These are phyloP conservation scores for Claviceps capensis DNA, from an alignment of 2,329 filamentous ascomycete species.

Conservation along the genomic window DNA sequence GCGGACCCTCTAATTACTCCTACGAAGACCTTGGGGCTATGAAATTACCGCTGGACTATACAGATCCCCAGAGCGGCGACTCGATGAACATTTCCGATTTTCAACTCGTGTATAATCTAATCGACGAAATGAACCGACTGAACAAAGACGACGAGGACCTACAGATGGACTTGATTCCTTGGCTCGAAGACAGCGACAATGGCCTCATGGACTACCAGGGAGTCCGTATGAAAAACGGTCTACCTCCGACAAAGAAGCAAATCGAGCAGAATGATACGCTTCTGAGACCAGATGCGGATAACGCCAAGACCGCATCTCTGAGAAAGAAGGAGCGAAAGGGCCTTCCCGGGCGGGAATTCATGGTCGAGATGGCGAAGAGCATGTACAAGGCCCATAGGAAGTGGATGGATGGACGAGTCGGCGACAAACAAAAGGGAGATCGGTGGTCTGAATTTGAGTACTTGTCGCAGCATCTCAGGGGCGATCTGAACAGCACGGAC, in stretches of 20 bases:
- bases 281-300: conserved; percentile 15
- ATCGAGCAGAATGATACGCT: conserved; percentile 28
- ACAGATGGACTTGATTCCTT: conserved; percentile 48
- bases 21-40: conserved; percentile 57
- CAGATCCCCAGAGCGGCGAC: conserved; percentile 33
- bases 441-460: conserved; percentile 52
- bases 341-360: conserved; percentile 22
- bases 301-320: conserved; percentile 20
- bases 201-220: conserved; percentile 35
- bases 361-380: conserved; percentile 26
- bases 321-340: conserved; percentile 22
- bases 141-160: conserved; percentile 36
- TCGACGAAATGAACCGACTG: conserved; percentile 42
- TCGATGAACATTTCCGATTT: conserved; percentile 48
- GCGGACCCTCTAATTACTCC: conserved; percentile 45
- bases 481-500: conserved; percentile 40
- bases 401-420: conserved; percentile 20
- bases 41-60: conserved; percentile 43
- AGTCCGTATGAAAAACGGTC: conserved; percentile 33
- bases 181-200: conserved; percentile 44
- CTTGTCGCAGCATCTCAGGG: conserved; percentile 43
- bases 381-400: conserved; percentile 30
- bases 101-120: conserved; percentile 50
- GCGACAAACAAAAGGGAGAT: conserved; percentile 36
- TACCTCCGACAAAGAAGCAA: conserved; percentile 37